Evolutionary conservation across 169 alveolate species (phyloP).

Genomic region (Plasmodium gonderi): DNA sequence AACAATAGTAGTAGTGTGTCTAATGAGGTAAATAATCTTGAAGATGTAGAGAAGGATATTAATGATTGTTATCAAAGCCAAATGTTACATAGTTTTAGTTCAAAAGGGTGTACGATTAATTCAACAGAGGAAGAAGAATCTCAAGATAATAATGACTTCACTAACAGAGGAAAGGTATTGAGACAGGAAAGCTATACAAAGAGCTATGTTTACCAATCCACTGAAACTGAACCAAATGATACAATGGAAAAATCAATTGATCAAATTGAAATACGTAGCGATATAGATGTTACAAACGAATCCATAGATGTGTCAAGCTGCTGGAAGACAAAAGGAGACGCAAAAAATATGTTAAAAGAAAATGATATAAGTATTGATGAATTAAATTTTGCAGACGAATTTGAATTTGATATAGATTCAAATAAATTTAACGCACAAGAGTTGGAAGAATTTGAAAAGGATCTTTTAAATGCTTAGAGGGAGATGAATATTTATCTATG

Average conservation of each 20-base stretch:
- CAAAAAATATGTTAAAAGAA: neutral
- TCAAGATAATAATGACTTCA: too few relatives aligned
- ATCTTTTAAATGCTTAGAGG: constrained; percentile 21
- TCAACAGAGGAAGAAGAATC: too few relatives aligned
- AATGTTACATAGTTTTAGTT: too few relatives aligned
- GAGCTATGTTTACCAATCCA: too few relatives aligned
- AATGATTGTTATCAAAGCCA: neutral
- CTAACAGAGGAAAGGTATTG: too few relatives aligned
- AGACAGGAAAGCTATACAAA: too few relatives aligned
- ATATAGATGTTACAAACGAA: neutral
- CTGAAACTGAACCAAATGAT: neutral
- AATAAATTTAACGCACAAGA: constrained; percentile 38
- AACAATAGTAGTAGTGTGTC: too few relatives aligned
- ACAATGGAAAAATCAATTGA: neutral
- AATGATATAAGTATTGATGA: constrained; percentile 30
- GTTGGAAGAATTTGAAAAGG: constrained; percentile 64
- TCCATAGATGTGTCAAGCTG: neutral
- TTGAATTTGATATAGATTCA: constrained; percentile 26
- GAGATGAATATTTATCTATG: neutral
- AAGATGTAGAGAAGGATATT: neutral
- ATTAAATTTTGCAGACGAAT: constrained; percentile 11
- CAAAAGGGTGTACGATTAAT: too few relatives aligned
- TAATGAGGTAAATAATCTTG: too few relatives aligned
- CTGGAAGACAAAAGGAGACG: neutral
- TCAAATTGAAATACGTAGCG: neutral